These are phyloP conservation scores for Phoma herbarum DNA, from an alignment of 2,329 filamentous ascomycete species.

Conservation along the genomic window DNA sequence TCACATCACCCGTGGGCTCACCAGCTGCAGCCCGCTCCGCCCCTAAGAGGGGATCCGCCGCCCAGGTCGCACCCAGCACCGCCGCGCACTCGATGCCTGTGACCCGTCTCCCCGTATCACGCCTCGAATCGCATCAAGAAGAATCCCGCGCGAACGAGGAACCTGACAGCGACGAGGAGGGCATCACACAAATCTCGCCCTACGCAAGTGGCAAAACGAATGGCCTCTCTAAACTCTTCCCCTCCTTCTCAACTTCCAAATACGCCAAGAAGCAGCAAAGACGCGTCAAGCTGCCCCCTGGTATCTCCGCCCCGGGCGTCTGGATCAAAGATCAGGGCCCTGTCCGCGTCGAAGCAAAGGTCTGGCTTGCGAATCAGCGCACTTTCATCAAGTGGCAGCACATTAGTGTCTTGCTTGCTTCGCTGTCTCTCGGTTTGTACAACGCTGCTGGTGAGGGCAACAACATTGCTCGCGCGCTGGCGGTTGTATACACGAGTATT, in stretches of 20 bases:
- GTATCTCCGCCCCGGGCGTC: constrained; percentile 81
- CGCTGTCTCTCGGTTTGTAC: constrained; percentile 83
- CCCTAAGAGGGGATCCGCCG: constrained; percentile 28
- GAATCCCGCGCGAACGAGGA: constrained; percentile 55
- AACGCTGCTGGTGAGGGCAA: constrained; percentile 82
- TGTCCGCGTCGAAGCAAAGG: constrained; percentile 93
- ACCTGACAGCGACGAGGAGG: constrained; percentile 60
- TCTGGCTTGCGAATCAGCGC: constrained; percentile 98
- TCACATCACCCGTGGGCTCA: constrained; percentile 73
- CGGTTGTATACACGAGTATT: constrained; percentile 82
- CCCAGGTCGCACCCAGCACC: constrained; percentile 19
- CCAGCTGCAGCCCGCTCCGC: constrained; percentile 54
- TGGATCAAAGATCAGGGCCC: constrained; percentile 97
- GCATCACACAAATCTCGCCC: constrained; percentile 40
- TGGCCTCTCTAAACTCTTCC: constrained; percentile 75
- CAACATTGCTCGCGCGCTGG: constrained; percentile 77
- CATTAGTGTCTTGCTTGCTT: constrained; percentile 85
- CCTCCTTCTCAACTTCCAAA: constrained; percentile 81
- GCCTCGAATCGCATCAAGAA: constrained; percentile 29
- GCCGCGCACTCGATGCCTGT: constrained; percentile 35
- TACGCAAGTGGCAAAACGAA: constrained; percentile 55
- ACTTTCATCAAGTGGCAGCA: constrained; percentile 99
- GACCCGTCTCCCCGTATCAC: constrained; percentile 28
- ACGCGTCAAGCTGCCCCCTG: constrained; percentile 74
- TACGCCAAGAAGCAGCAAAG: constrained; percentile 61